Conservation (phyloP, 2,329 filamentous ascomycete genomes). For the Aspergillus sp. region DNA sequence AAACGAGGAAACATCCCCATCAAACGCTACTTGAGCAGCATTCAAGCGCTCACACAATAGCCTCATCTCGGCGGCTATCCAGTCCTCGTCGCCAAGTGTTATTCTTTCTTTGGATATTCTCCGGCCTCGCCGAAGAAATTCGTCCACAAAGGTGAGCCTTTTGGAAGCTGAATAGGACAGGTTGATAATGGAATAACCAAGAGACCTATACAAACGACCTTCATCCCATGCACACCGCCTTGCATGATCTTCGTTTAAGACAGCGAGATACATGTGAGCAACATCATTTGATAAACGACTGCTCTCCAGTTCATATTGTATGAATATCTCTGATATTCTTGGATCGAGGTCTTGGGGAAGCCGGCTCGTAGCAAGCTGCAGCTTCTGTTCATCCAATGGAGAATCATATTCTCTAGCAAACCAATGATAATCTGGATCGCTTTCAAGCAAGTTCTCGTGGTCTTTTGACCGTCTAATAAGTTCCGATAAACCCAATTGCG, state of each 20-base stretch:
- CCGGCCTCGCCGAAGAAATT: conserved; percentile 30
- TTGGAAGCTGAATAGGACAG: conserved; percentile 19
- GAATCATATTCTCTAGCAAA: conserved; percentile 32
- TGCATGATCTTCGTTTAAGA: conserved; percentile 51
- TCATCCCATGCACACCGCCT: conserved; percentile 51
- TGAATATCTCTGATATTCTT: conserved; percentile 44
- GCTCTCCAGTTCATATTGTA: conserved; percentile 31
- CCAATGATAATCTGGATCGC: conserved; percentile 15
- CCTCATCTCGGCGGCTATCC: conserved; percentile 10
- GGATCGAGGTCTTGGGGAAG: conserved; percentile 35
- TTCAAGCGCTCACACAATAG: conserved; percentile 17
- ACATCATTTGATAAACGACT: conserved; percentile 11
- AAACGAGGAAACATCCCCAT: conserved; percentile 3
- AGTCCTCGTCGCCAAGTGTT: conserved; percentile 14
- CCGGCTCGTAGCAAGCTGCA: background rate
- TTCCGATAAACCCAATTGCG: conserved; percentile 20
- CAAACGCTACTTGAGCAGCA: conserved; percentile 10
- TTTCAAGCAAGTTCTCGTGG: conserved; percentile 7
- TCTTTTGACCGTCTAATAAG: conserved; percentile 26
- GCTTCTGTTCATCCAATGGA: conserved; percentile 6
- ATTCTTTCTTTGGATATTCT: conserved; percentile 26
- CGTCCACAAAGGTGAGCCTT: conserved; percentile 17
- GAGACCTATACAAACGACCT: conserved; percentile 42
- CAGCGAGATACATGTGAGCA: conserved; percentile 54
- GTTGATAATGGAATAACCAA: conserved; percentile 50